Conservation (phyloP, 148 eudicot genomes). For the Rhododendron henanense region DNA sequence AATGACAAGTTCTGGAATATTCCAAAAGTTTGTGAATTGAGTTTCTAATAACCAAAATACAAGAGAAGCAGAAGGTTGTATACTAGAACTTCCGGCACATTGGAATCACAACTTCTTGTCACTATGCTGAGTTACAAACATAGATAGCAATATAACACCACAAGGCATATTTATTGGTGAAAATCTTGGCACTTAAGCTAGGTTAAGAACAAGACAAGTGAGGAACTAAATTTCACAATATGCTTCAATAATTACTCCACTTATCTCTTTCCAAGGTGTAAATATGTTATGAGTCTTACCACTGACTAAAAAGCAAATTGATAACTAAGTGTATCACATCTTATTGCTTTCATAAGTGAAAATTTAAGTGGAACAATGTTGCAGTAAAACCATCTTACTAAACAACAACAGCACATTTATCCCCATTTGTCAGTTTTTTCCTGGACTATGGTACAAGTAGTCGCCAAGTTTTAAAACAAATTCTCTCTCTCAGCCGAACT, state of each 20-base stretch:
- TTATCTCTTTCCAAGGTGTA: slow-evolving; percentile 9
- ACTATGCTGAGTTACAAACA: background rate
- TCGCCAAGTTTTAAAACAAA: background rate
- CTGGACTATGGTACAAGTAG: background rate
- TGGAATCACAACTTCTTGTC: background rate
- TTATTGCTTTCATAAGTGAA: background rate
- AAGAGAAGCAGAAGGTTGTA: background rate
- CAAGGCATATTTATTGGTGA: slow-evolving; percentile 2
- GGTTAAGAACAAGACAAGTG: background rate
- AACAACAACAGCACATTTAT: background rate
- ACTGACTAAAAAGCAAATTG: background rate
- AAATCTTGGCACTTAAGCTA: background rate
- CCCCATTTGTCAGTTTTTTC: background rate
- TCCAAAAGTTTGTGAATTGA: background rate
- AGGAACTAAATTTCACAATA: background rate
- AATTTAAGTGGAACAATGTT: background rate
- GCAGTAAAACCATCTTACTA: background rate
- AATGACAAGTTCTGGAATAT: background rate
- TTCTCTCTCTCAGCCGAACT: background rate
- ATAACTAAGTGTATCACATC: background rate
- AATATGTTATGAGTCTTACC: background rate
- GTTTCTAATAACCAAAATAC: background rate
- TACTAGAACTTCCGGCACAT: background rate
- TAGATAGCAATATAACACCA: background rate
- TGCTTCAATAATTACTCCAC: background rate